Evolutionary conservation across 2,329 filamentous ascomycete species (phyloP), one percentile per base, ranked within the genome.

Genomic region (Penicillium freii): DNA sequence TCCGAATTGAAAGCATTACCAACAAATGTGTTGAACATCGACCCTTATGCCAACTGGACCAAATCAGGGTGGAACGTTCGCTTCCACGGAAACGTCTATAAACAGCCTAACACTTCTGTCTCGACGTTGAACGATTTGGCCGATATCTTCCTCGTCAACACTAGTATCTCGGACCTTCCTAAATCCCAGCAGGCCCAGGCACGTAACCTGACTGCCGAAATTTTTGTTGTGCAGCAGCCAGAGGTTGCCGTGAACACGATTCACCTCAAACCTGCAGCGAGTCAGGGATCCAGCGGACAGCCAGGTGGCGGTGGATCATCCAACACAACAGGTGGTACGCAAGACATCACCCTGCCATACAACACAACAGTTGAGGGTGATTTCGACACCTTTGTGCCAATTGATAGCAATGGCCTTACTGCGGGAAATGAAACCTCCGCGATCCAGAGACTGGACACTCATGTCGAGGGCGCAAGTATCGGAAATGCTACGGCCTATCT

Each of bases 61-160:
- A 79, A 86, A n/a, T 74, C 85, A 57, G 87, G 87, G 34, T 92
- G 90, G 90, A 90, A 87, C 61, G 81, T 92, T 4, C 82, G 88
- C 29, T 84, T 92, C 61, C 89, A 89, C 63, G 90, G 89, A 64
- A 91, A 91, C 67, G 86, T 92, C n/a, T 92, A 87, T 80, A 92
- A 91, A 72, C 83, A 88, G 60, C 89, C 89, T 1, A 83, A 89
- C 58, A 86, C 89, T 34, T 82, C 81, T 1, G 78, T 84, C 63
- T 76, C 78, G 34, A 89, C 84, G 64, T 77, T 92, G 45, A 82
- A 92, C 63, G 79, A 86, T 38, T 78, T 92, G 4, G 87, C 88
- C 56, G 86, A 91, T 62, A 72, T 84, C 33, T 91, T 92, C 73
- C 79, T 92, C 10, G 81, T 91, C 57, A 87, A 81, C 49, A 85